Evolutionary conservation across 495 filamentous ascomycete genomes (phyloP).

Genomic region (Hyaloscypha variabilis): DNA sequence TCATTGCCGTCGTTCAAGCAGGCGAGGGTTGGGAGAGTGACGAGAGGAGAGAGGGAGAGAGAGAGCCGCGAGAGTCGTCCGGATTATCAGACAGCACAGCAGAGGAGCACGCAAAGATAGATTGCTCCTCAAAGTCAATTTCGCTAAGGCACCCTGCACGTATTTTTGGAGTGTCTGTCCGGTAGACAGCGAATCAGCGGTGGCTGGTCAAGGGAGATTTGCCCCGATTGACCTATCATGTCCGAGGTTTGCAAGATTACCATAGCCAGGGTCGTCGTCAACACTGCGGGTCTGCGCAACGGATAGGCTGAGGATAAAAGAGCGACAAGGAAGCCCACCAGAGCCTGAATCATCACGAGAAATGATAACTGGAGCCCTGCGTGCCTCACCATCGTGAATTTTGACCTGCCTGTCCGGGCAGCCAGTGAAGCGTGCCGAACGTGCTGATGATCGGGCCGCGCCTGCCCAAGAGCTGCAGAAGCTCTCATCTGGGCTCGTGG

Average conservation of each 20-base stretch:
- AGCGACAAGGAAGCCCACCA: not conserved
- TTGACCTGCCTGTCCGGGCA: too few relatives aligned
- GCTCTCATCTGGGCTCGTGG: too few relatives aligned
- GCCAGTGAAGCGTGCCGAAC: too few relatives aligned
- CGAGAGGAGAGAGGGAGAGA: not conserved
- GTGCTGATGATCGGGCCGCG: too few relatives aligned
- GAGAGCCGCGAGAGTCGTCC: not conserved
- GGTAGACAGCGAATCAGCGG: not conserved
- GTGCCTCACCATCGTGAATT: too few relatives aligned
- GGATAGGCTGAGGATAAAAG: not conserved
- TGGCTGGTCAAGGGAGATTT: too few relatives aligned
- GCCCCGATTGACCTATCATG: too few relatives aligned
- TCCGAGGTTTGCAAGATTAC: too few relatives aligned
- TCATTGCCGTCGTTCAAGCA: constrained; percentile 15
- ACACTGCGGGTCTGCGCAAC: not conserved
- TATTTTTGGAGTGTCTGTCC: too few relatives aligned
- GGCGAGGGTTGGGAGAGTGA: constrained; percentile 6
- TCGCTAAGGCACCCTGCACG: not conserved
- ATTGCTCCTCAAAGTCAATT: not conserved
- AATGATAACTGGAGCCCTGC: not conserved
- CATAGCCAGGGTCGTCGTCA: too few relatives aligned
- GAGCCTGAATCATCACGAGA: not conserved
- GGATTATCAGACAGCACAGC: not conserved
- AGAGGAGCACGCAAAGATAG: not conserved
- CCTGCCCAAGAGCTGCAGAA: too few relatives aligned